A percentile compares a stretch with the other conserved stretches of the same genome.
phyloP scores from a whole-genome alignment of 257 asterid genomes.

The Solanum clarkiae region DNA sequence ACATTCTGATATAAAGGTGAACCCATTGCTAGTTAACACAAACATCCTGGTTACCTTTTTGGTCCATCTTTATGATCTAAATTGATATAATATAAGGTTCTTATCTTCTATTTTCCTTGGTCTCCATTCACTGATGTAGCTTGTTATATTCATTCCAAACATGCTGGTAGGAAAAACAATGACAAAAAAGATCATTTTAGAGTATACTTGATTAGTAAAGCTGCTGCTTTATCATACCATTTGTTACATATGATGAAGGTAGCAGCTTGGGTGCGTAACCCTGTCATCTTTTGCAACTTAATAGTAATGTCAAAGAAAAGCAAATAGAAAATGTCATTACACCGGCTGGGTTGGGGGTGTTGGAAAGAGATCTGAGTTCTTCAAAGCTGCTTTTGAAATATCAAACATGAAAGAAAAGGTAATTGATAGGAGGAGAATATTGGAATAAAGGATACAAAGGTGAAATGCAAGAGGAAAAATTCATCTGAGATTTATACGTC shows the following conservation, averaged over 20 bases:
- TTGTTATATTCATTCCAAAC: background rate
- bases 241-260: background rate
- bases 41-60: background rate
- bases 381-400: background rate
- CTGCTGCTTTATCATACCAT: background rate
- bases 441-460: background rate
- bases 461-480: background rate
- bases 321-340: background rate
- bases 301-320: background rate
- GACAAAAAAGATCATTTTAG: background rate
- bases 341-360: background rate
- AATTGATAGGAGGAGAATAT: background rate
- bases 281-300: background rate
- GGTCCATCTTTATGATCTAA: background rate
- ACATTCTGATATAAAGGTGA: constrained; percentile 57
- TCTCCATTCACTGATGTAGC: background rate
- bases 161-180: background rate
- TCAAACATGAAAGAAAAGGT: background rate
- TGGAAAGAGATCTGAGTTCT: background rate
- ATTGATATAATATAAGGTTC: background rate
- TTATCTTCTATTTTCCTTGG: background rate
- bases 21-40: background rate
- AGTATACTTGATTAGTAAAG: background rate
- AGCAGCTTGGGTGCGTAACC: background rate
- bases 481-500: background rate